Evolutionary conservation across 768 basidiomycete genomes (phyloP).

Genomic region (Mycena filopes): DNA sequence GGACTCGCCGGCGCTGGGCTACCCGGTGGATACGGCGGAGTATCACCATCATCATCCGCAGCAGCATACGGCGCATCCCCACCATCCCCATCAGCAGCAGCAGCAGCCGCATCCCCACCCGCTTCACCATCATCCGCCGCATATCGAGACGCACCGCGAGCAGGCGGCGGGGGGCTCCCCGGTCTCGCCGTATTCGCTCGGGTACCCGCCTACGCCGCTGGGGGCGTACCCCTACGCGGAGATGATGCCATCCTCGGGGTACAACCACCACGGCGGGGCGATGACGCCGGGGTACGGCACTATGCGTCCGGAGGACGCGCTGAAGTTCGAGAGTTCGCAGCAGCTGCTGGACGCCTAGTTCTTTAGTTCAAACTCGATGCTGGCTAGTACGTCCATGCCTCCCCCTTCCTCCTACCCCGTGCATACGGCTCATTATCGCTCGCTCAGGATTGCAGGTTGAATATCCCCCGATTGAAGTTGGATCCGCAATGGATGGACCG

Average conservation of each 20-base stretch:
- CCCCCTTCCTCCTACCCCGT: no score
- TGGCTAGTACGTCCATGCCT: no score
- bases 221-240: constrained; percentile 26
- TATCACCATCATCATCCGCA: no score
- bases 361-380: no score
- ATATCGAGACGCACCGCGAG: constrained; percentile 8
- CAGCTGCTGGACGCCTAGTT: no score
- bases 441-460: no score
- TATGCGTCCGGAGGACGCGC: constrained; percentile 21
- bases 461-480: no score
- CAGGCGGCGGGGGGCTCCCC: constrained; percentile 7
- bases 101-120: constrained; percentile 8
- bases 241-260: constrained; percentile 23
- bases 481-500: no score
- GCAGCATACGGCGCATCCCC: constrained; percentile 8
- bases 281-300: constrained; percentile 8
- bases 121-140: constrained; percentile 4
- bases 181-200: constrained; percentile 29
- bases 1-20: constrained; percentile 15
- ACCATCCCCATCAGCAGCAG: constrained; percentile 1
- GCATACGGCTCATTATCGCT: no score
- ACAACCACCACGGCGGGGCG: constrained; percentile 6
- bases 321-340: constrained; percentile 19
- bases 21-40: constrained; percentile 14
- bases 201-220: constrained; percentile 29